phyloP scores from a whole-genome alignment of 495 filamentous ascomycete genomes.

The Aspergillus ellipticus region DNA sequence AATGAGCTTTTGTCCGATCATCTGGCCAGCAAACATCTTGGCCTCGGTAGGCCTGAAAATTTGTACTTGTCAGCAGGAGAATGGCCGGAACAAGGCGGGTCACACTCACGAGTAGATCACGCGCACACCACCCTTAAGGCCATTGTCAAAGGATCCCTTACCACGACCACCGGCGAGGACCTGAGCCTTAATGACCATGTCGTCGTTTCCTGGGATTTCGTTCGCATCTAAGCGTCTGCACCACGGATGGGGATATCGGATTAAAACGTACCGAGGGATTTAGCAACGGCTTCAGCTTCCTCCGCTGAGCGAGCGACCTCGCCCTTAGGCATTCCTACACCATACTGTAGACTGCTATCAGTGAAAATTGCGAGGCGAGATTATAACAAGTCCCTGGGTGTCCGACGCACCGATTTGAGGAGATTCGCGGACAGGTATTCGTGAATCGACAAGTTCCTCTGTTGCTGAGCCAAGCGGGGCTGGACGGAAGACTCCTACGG shows the following conservation, averaged over 20 bases:
- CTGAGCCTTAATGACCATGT: constrained; percentile 99
- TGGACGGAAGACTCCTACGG: constrained; percentile 47
- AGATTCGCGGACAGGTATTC: constrained; percentile 93
- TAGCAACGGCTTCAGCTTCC: constrained; percentile 89
- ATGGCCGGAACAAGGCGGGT: background rate
- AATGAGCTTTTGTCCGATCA: constrained; percentile 99
- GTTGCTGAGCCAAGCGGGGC: constrained; percentile 52
- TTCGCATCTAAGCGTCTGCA: constrained; percentile 25
- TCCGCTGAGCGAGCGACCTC: constrained; percentile 74
- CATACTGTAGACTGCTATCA: constrained; percentile 63
- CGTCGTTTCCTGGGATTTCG: constrained; percentile 63
- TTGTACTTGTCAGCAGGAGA: constrained; percentile 14
- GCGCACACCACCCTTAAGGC: constrained; percentile 95
- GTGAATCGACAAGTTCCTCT: constrained; percentile 91
- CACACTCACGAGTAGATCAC: constrained; percentile 89
- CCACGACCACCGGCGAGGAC: constrained; percentile 96
- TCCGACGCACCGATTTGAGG: constrained; percentile 66
- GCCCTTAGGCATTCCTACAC: constrained; percentile 86
- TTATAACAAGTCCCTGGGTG: background rate
- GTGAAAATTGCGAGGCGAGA: constrained; percentile 5
- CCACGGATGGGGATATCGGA: constrained; percentile 9
- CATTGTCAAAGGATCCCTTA: constrained; percentile 96
- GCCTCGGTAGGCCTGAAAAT: constrained; percentile 66
- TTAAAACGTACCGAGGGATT: constrained; percentile 64
- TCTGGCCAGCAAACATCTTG: constrained; percentile 96